Percentiles rank a stretch among this genome's conserved stretches.
phyloP scores from a whole-genome alignment of 2,329 filamentous ascomycete genomes.

The Tolypocladium tropicale region DNA sequence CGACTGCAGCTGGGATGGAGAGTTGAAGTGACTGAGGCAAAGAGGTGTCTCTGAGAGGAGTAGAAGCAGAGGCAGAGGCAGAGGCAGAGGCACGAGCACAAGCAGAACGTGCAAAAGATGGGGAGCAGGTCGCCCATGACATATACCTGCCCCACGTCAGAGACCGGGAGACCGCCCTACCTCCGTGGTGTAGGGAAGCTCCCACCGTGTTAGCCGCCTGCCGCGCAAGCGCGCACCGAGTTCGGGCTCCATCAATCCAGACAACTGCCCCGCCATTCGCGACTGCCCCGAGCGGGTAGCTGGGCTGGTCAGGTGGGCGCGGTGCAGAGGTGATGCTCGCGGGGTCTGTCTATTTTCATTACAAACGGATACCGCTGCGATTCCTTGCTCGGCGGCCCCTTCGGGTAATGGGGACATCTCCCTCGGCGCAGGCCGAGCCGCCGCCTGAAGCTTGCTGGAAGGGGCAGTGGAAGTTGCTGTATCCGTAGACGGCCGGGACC shows the following conservation, averaged over 20 bases:
- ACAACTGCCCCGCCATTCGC: background rate
- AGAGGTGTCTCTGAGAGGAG: background rate
- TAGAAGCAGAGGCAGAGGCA: background rate
- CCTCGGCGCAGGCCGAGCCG: background rate
- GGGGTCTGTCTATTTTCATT: background rate
- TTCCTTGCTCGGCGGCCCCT: background rate
- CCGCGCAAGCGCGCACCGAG: constrained; percentile 3
- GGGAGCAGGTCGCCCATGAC: background rate
- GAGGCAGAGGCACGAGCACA: too few relatives aligned
- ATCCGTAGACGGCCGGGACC: background rate
- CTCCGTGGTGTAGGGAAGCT: background rate
- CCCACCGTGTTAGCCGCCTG: constrained; percentile 3
- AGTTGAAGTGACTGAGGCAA: background rate
- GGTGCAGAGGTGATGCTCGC: background rate
- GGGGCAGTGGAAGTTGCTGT: background rate
- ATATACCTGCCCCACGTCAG: constrained; percentile 3
- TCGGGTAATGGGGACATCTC: background rate
- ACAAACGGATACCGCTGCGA: background rate
- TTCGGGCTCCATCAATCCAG: background rate
- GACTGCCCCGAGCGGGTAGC: background rate
- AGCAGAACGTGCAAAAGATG: background rate
- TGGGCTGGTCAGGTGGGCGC: background rate
- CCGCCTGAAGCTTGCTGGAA: background rate
- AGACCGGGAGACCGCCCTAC: background rate
- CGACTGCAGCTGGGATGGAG: background rate